Base-by-base conservation (phyloP, 345 rosid genomes). In the Mallotus nudiflorus region DNA sequence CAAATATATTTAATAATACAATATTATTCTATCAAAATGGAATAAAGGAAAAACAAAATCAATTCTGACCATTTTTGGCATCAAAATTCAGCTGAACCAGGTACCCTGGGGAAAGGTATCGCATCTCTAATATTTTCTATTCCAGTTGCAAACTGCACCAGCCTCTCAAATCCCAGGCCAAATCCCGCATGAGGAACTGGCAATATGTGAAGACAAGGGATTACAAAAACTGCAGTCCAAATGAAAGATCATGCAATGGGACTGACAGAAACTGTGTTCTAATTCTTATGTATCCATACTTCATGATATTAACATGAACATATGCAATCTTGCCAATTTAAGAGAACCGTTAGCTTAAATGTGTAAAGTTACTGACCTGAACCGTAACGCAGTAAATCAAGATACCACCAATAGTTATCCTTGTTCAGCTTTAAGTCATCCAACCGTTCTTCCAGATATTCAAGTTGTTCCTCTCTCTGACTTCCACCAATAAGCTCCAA, bases 401-500 rank as follows among this genome's bases (percentile, higher is more conserved):
- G 97, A 84, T 95, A 95, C 99, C 99, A 92, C 97, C 97, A 92
- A 79, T 77, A 95, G 85, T 86, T 86, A 45, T n/a, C n/a, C n/a
- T n/a, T 92, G 79, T 83, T 81, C 37, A 95, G 89, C 72, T 89
- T 90, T 68, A 92, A 72, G 42, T 80, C 96, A 60, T 92, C 94
- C 20, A 95, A 72, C 66, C 97, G 89, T 27, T 80, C 86, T 88
- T 95, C 99, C 61, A 95, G 80, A 60, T 85, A 85, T 14, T 88
- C 94, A 15, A 92, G 86, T 62, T 98, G 85, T 69, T 95, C 99
- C 83, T 95, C 99, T 82, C 99, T 92, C 76, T 92, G 99, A 84
- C 99, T 95, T 82, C 98, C 99, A 79, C 98, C 99, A 42, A 92
- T 88, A 70, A 92, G 96, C 82, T 92, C 99, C 62, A 98, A 98